Evolutionary conservation across 106 monocot genomes (phyloP), one percentile per base, ranked within the genome.

Genomic region (Dendrobium huoshanense): DNA sequence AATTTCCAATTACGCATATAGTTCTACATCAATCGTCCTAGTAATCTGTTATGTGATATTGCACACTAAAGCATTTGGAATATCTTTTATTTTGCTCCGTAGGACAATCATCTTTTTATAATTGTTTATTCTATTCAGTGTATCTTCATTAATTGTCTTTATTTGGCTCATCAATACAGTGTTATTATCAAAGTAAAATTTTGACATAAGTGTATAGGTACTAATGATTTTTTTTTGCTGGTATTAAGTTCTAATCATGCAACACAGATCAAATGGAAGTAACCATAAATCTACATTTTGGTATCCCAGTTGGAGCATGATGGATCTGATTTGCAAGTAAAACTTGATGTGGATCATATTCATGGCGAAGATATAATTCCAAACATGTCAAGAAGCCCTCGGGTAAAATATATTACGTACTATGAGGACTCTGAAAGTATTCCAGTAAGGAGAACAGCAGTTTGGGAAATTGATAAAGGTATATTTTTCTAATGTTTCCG

Each of bases 381-480:
- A 84, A 99, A 95, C 81, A 93, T 99, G 91, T 87, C 82, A 40
- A 95, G 98, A 67, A 33, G 79, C 70, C 84, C 98, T 25, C 92
- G 92, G 72, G 86, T 88, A 29, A 99, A 95, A 78, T 99, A 99
- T 79, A 95, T 99, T 73, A 99, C 98, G 15, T 99, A 93, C 83
- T 99, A 89, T 82, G 98, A 99, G 87, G 98, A 99, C 86, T 83
- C 98, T 81, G 92, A 91, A 78, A 95, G 95, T 82, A 88, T 87
- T 78, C 91, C 87, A 68, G 98, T 91, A 81, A 90, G 88, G 75
- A 95, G 89, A 79, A 99, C 95, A 58, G 98, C 95, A 48, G 92
- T 99, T 75, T 99, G 98, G 98, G 98, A 99, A 81, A 55, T 99
- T 43, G 98, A 99, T 85, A 95, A 99, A 93, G 98, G 98, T 96